Evolutionary conservation across 1,139 yeast genomes (phyloP).

Genomic region (Yamadazyma oceani): DNA sequence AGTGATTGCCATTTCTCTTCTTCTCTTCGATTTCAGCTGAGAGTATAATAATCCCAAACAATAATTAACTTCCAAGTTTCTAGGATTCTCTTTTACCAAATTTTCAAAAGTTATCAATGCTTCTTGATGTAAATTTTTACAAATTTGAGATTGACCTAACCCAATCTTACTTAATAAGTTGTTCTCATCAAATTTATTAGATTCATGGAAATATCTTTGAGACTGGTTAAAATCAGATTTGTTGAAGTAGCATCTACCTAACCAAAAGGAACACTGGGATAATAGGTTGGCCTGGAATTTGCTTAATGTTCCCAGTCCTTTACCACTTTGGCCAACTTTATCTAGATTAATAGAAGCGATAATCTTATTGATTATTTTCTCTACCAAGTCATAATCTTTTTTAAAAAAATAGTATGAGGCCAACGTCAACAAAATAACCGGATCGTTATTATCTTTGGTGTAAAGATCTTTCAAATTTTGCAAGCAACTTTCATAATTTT

Average conservation of each 20-base stretch:
- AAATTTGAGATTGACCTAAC: conserved; percentile 79
- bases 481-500: conserved; percentile 50
- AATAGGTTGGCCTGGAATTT: conserved; percentile 40
- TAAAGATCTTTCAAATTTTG: conserved; percentile 28
- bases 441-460: conserved; percentile 28
- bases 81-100: conserved; percentile 64
- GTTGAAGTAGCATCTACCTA: conserved; percentile 72
- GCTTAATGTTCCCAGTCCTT: conserved; percentile 23
- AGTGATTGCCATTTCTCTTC: conserved; percentile 55
- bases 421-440: conserved; percentile 45
- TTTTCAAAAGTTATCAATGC: conserved; percentile 84
- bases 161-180: conserved; percentile 76
- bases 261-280: conserved; percentile 86
- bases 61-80: conserved; percentile 72
- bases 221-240: conserved; percentile 63
- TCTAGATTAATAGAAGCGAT: conserved; percentile 30
- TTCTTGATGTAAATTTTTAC: conserved; percentile 75
- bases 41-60: conserved; percentile 75
- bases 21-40: conserved; percentile 38
- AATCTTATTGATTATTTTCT: conserved; percentile 55
- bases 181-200: conserved; percentile 61
- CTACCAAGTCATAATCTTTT: conserved; percentile 56
- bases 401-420: conserved; percentile 61
- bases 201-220: conserved; percentile 69
- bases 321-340: conserved; percentile 18